Percentiles rank a stretch among this genome's conserved stretches.
These are phyloP conservation scores for Eimeria maxima DNA, from an alignment of 169 alveolate genomes.

Conservation along the genomic window DNA sequence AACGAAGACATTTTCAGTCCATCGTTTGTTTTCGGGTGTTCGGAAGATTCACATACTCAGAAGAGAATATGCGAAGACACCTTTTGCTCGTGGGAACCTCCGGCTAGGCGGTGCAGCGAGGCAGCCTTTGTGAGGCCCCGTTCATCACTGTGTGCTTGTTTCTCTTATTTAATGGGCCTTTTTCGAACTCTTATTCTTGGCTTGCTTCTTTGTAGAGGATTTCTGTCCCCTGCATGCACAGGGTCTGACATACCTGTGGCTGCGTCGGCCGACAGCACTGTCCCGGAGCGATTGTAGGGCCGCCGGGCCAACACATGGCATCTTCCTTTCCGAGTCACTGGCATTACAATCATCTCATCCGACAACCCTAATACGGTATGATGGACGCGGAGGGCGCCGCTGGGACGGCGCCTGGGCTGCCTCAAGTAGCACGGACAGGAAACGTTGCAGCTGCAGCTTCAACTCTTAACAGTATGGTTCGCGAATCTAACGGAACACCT, in stretches of 20 bases:
- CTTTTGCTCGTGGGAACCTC: background rate
- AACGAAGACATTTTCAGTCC: background rate
- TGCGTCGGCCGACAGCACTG: background rate
- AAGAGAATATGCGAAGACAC: background rate
- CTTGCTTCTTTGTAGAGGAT: background rate
- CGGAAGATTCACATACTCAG: background rate
- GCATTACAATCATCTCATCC: background rate
- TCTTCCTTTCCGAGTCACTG: background rate
- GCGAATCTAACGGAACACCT: background rate
- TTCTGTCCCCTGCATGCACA: background rate
- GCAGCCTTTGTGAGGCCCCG: conserved; percentile 17
- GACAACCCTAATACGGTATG: background rate
- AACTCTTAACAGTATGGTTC: background rate
- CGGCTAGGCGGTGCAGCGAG: background rate
- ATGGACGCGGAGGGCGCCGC: conserved; percentile 55
- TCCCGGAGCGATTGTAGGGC: background rate
- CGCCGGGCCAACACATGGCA: background rate
- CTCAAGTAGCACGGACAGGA: background rate
- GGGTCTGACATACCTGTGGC: background rate
- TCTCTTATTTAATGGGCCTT: background rate
- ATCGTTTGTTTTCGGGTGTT: background rate
- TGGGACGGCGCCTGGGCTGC: conserved; percentile 52
- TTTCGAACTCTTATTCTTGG: background rate
- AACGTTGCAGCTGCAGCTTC: background rate
- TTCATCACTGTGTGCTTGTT: background rate